phyloP scores from a whole-genome alignment of 106 monocot species.

The Hemerocallis citrina region DNA sequence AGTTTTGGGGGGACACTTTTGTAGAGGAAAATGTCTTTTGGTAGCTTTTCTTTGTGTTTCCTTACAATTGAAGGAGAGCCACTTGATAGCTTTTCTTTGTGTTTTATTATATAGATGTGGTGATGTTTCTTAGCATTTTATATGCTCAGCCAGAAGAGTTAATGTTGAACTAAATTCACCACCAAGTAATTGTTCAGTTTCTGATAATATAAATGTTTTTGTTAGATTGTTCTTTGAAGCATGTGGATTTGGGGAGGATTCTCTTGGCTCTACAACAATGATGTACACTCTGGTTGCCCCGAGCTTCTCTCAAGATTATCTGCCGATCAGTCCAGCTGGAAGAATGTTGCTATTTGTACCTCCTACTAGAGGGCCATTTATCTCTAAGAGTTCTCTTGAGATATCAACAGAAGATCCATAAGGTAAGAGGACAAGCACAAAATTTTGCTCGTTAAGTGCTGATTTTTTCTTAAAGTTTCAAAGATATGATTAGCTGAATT shows the following conservation, averaged over 20 bases:
- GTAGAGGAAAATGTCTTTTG: no score
- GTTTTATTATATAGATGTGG: no score
- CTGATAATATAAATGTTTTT: not conserved
- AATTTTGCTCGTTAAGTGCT: no score
- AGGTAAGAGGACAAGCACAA: not conserved
- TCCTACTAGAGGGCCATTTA: slow-evolving; percentile 3
- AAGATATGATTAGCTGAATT: no score
- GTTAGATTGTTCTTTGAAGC: slow-evolving; percentile 76
- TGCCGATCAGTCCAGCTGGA: slow-evolving; percentile 29
- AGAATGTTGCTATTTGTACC: slow-evolving; percentile 37
- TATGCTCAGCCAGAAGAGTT: no score
- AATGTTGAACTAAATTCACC: not conserved
- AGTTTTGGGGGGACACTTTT: no score
- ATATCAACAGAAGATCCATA: not conserved
- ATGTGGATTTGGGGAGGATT: slow-evolving; percentile 87
- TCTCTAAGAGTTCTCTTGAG: not conserved
- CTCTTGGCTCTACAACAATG: slow-evolving; percentile 88
- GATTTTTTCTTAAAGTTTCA: no score
- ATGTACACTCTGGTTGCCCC: slow-evolving; percentile 47
- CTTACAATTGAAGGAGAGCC: no score
- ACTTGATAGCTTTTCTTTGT: no score
- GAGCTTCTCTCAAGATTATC: slow-evolving; percentile 11
- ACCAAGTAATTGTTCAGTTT: not conserved
- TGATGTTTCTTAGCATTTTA: no score
- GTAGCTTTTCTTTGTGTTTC: no score